Percentiles rank a stretch among this genome's conserved stretches.
These are phyloP conservation scores for Candida qinlingensis DNA, from an alignment of 805 yeast genomes.

Conservation along the genomic window DNA sequence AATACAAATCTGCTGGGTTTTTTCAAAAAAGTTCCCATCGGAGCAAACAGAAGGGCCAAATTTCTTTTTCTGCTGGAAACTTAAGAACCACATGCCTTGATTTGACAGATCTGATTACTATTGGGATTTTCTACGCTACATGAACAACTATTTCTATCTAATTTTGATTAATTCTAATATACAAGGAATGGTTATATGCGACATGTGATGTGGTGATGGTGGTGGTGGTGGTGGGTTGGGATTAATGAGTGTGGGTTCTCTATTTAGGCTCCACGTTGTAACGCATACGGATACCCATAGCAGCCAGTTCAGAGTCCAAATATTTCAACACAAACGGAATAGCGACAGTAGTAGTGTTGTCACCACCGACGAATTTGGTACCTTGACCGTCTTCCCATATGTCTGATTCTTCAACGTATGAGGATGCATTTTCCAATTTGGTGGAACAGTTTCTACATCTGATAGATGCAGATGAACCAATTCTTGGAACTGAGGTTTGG, in stretches of 20 bases:
- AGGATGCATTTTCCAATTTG: conserved; percentile 52
- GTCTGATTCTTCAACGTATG: conserved; percentile 60
- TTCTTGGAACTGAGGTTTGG: conserved; percentile 84
- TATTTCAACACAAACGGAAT: conserved; percentile 95
- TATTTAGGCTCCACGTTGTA: conserved; percentile 71
- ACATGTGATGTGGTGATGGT: neutral
- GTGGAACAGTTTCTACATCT: conserved; percentile 91
- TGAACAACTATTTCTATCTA: too few relatives aligned
- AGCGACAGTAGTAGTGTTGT: conserved; percentile 90
- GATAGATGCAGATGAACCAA: conserved; percentile 71
- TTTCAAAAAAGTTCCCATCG: too few relatives aligned
- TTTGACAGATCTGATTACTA: too few relatives aligned
- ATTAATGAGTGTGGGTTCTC: neutral
- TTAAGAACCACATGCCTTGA: too few relatives aligned
- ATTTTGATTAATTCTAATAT: too few relatives aligned
- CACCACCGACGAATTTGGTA: conserved; percentile 85
- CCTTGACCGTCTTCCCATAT: conserved; percentile 99
- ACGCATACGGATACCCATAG: conserved; percentile 94
- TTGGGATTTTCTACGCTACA: too few relatives aligned
- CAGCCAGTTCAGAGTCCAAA: conserved; percentile 89
- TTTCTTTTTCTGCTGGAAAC: too few relatives aligned
- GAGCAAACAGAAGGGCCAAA: too few relatives aligned
- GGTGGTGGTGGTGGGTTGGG: neutral
- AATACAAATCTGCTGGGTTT: too few relatives aligned
- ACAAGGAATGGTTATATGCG: neutral